Evolutionary conservation across 2,329 filamentous ascomycete genomes (phyloP).

Genomic region (Neopestalotiopsis sp.): DNA sequence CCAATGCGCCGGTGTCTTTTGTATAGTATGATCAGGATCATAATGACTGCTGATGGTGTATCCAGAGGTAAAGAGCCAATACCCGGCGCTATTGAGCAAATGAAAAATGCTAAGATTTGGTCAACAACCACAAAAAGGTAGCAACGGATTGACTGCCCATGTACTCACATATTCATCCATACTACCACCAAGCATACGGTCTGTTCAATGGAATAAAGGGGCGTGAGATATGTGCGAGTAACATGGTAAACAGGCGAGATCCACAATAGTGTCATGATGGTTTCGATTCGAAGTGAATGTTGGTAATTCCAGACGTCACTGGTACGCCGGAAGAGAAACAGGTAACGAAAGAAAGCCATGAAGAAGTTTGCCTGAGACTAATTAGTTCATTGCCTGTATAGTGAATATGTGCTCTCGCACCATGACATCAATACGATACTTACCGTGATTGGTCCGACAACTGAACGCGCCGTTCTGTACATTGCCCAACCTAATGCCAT

Average conservation of each 20-base stretch:
- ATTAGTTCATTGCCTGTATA: not conserved
- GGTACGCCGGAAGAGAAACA: not conserved
- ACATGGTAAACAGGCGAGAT: slow-evolving; percentile 3
- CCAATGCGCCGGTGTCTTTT: not conserved
- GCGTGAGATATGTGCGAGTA: not conserved
- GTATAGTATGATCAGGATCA: not conserved
- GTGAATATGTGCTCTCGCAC: not conserved
- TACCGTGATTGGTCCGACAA: not conserved
- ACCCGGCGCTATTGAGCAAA: not conserved
- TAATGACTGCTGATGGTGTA: not conserved
- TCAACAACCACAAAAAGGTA: not conserved
- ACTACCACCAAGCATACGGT: not conserved
- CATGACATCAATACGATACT: not conserved
- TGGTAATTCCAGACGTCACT: not conserved
- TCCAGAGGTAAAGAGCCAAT: not conserved
- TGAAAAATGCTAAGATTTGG: not conserved
- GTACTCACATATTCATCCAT: slow-evolving; percentile 8
- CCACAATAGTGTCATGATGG: not conserved
- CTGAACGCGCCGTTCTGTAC: not conserved
- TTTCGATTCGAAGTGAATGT: slow-evolving; percentile 5
- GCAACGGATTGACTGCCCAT: not conserved
- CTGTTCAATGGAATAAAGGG: not conserved
- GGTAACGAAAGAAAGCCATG: not conserved
- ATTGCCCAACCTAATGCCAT: not conserved
- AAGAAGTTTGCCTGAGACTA: not conserved